Percentiles rank a stretch among this genome's conserved stretches.
phyloP scores from a whole-genome alignment of 129 eudicot species.

The Saposhnikovia divaricata region DNA sequence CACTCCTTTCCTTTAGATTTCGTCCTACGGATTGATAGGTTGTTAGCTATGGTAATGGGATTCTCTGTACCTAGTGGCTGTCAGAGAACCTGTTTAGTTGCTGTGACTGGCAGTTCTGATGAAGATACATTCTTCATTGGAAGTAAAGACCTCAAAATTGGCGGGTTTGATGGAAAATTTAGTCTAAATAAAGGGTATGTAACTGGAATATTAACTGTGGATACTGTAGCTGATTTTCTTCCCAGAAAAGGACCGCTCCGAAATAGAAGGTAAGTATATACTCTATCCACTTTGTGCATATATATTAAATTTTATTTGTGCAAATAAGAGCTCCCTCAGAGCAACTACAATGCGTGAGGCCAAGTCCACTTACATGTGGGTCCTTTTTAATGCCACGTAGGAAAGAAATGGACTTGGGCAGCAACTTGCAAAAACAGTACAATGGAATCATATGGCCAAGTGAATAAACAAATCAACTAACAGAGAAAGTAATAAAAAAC shows the following conservation, averaged over 20 bases:
- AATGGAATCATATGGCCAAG: no score
- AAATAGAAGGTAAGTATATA: conserved; percentile 63
- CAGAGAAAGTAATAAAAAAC: no score
- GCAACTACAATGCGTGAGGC: no score
- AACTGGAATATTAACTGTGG: conserved; percentile 89
- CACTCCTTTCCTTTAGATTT: conserved; percentile 84
- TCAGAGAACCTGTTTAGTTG: conserved; percentile 89
- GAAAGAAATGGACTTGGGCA: no score
- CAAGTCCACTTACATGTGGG: no score
- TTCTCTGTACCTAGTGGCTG: conserved; percentile 83
- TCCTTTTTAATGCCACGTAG: no score
- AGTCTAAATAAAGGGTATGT: conserved; percentile 77
- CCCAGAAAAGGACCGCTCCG: conserved; percentile 96
- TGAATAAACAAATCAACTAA: no score
- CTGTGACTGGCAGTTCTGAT: conserved; percentile 56
- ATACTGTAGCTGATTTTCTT: conserved; percentile 90
- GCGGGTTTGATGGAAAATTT: conserved; percentile 69
- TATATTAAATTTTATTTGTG: not conserved
- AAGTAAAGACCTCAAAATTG: conserved; percentile 68
- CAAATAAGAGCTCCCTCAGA: not conserved
- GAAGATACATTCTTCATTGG: conserved; percentile 55
- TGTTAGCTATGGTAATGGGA: conserved; percentile 78
- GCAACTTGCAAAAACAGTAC: no score
- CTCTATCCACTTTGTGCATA: not conserved
- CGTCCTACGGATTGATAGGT: conserved; percentile 71